Evolutionary conservation across 805 yeast genomes (phyloP).

Genomic region (Myxozyma lipomycoides): DNA sequence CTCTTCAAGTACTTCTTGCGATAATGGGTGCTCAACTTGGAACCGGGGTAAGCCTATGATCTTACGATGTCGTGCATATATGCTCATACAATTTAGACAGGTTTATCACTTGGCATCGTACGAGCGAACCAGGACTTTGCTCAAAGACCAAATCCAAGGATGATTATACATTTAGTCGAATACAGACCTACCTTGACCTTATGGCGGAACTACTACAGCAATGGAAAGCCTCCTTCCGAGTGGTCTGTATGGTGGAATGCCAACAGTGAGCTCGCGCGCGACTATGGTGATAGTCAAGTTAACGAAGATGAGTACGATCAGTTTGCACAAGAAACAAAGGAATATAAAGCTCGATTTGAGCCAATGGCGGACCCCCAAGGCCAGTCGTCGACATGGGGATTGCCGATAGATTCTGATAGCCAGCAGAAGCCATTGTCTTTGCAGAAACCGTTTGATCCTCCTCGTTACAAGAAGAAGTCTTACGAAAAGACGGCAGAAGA

Average conservation of each 20-base stretch:
- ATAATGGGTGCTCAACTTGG: conserved; percentile 16
- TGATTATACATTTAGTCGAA: conserved; percentile 9
- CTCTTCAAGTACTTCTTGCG: conserved; percentile 13
- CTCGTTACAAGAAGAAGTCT: conserved; percentile 1
- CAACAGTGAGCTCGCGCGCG: background rate
- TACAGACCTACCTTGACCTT: conserved; percentile 16
- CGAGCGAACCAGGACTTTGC: conserved; percentile 9
- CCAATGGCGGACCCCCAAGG: conserved; percentile 5
- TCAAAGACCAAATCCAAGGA: conserved; percentile 9
- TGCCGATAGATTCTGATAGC: conserved; percentile 1
- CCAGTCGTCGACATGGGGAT: conserved; percentile 11
- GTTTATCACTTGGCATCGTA: conserved; percentile 1
- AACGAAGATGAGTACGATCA: background rate
- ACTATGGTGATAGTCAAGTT: conserved; percentile 1
- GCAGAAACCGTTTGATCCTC: conserved; percentile 1
- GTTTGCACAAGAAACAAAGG: conserved; percentile 1
- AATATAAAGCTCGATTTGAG: background rate
- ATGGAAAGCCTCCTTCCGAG: conserved; percentile 15
- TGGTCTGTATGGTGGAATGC: conserved; percentile 16
- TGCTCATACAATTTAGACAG: background rate
- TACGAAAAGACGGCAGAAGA: conserved; percentile 7
- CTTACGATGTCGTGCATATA: background rate
- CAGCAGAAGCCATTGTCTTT: background rate
- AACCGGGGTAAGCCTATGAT: conserved; percentile 6
- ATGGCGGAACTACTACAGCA: conserved; percentile 20